A percentile compares a stretch with the other conserved stretches of the same genome.
These are phyloP conservation scores for Lactarius vividus DNA, from an alignment of 768 basidiomycete genomes.

Conservation along the genomic window DNA sequence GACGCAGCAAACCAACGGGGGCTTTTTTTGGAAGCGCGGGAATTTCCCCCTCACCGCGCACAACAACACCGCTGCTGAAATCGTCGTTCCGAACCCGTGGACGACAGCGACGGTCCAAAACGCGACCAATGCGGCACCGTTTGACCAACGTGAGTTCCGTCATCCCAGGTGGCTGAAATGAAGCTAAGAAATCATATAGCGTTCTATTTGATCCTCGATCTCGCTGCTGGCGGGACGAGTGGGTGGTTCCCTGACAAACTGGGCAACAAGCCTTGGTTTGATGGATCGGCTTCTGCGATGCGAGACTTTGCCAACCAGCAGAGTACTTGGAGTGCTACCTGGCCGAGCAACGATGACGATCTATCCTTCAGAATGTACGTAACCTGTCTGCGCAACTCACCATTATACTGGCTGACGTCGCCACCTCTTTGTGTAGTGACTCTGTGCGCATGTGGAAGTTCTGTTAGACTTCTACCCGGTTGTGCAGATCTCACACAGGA, in stretches of 20 bases:
- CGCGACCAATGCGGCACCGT: constrained; percentile 53
- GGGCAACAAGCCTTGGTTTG: constrained; percentile 66
- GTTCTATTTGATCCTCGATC: constrained; percentile 79
- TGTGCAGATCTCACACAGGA: neutral
- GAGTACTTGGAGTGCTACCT: constrained; percentile 68
- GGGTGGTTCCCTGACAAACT: constrained; percentile 63
- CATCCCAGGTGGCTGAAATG: neutral
- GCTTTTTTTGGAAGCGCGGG: constrained; percentile 52
- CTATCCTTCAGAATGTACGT: constrained; percentile 68
- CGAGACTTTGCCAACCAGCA: constrained; percentile 60
- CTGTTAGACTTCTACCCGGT: constrained; percentile 13
- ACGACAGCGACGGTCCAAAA: constrained; percentile 34
- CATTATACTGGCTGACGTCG: neutral
- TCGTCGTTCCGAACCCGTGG: constrained; percentile 51
- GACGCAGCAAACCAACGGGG: constrained; percentile 34
- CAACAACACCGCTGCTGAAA: constrained; percentile 41
- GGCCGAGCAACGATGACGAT: constrained; percentile 61
- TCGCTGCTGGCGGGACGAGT: constrained; percentile 79
- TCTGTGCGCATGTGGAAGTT: constrained; percentile 40
- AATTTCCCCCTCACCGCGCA: constrained; percentile 50
- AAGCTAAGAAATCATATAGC: constrained; percentile 36
- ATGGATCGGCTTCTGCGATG: constrained; percentile 63
- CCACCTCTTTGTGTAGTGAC: constrained; percentile 28
- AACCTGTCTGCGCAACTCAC: neutral
- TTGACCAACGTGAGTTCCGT: constrained; percentile 43